Evolutionary conservation across 371 early-diverging fungal genomes (phyloP), one percentile per base, ranked within the genome.

Genomic region (Capniomyces stellatus): DNA sequence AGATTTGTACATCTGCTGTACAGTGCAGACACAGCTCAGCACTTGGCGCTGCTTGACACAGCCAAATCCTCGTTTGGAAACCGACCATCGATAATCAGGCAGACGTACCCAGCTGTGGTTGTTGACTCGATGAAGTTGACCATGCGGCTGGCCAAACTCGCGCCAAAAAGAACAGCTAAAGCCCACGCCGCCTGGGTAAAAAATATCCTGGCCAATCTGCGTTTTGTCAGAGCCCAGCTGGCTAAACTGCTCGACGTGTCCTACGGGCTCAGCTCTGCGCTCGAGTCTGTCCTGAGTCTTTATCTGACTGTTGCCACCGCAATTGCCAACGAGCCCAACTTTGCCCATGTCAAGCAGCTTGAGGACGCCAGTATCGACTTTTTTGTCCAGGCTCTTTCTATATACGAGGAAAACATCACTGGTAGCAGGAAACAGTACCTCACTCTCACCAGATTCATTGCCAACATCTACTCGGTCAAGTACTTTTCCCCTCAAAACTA

Each of bases 361-460:
- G 91, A 92, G 57, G 89, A 90, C 52, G 71, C 84, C 12, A 78
- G 81, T 3, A 90, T 92, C 64, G 92, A 91, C 60, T 90, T 92
- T 65, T 80, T 88, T 65, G 90, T 88, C 3, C 83, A 90, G 75
- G 92, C 92, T 8, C 81, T 93, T 46, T 82, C 85, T 0, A 74
- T 89, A 31, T 95, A 90, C 64, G 94, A 93, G 64, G 89, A 92
- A 60, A 74, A 78, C 30, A 82, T 92, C 41, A 82, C 83, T 29
- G 89, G 89, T 52, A 85, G 87, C 39, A 74, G 78, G 54, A 81
- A 81, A 2, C 93, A 93, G 64, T 81, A 77, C 64, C 79, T 81
- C 52, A 87, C 87, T 21, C 78, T 95, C 46, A 77, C 75, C 4
- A 75, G 79, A 29, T 79, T 92, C 52, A 79, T 88, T 52, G 84